Evolutionary conservation across 2,329 filamentous ascomycete genomes (phyloP).

Genomic region (Verticillium longisporum): DNA sequence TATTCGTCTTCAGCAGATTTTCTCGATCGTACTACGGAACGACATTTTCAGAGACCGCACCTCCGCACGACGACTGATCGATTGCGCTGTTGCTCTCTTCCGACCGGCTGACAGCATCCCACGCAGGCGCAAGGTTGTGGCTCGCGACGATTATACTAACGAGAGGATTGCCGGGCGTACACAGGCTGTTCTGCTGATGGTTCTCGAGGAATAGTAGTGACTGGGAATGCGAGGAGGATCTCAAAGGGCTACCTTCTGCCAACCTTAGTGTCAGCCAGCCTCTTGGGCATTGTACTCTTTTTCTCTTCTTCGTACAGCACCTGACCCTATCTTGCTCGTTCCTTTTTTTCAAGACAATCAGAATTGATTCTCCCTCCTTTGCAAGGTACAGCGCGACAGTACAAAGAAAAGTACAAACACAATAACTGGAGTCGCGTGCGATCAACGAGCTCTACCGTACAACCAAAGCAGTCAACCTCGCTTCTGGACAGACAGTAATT

Average conservation of each 20-base stretch:
- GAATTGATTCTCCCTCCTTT: constrained; percentile 41
- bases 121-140: not conserved
- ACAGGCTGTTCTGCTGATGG: constrained; percentile 12
- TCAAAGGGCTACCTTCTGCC: constrained; percentile 14
- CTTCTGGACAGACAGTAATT: not conserved
- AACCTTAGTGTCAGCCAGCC: constrained; percentile 12
- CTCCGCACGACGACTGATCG: not conserved
- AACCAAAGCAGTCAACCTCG: not conserved
- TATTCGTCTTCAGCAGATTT: not conserved
- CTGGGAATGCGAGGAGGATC: constrained; percentile 12
- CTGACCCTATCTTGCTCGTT: constrained; percentile 1
- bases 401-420: constrained; percentile 10
- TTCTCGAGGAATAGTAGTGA: constrained; percentile 12
- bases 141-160: not conserved
- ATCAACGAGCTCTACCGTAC: not conserved
- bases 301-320: constrained; percentile 15
- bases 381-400: constrained; percentile 22
- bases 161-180: constrained; percentile 4
- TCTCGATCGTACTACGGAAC: not conserved
- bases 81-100: not conserved
- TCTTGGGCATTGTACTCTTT: constrained; percentile 17
- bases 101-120: not conserved
- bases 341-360: constrained; percentile 36
- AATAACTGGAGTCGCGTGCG: constrained; percentile 13
- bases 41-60: not conserved